These are phyloP conservation scores for Polyporus arcularius DNA, from an alignment of 768 basidiomycete species.

Conservation along the genomic window DNA sequence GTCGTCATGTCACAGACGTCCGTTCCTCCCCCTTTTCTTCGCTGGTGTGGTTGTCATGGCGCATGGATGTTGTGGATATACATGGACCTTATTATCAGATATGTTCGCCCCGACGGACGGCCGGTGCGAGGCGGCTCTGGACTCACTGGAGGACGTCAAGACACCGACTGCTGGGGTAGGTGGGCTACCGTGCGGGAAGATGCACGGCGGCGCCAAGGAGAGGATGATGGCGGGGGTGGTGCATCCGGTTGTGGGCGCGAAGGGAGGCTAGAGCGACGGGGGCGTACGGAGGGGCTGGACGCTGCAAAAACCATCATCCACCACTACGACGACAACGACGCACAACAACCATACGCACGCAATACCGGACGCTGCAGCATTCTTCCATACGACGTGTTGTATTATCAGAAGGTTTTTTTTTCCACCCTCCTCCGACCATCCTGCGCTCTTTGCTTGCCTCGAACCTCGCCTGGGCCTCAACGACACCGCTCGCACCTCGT, in stretches of 20 bases:
- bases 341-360: slow-evolving; percentile 13
- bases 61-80: slow-evolving; percentile 18
- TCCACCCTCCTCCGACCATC: background rate
- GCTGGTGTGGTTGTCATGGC: slow-evolving; percentile 13
- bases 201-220: background rate
- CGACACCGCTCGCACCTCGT: background rate
- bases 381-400: slow-evolving; percentile 17
- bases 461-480: background rate
- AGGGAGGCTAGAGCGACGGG: background rate
- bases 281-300: slow-evolving; percentile 5
- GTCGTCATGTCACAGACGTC: slow-evolving; percentile 16
- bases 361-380: slow-evolving; percentile 13
- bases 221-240: background rate
- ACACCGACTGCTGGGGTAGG: slow-evolving; percentile 12
- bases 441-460: background rate
- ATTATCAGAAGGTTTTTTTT: slow-evolving; percentile 12
- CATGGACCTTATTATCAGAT: slow-evolving; percentile 20
- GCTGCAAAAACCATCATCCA: slow-evolving; percentile 14
- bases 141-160: slow-evolving; percentile 14
- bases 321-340: slow-evolving; percentile 7
- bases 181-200: slow-evolving; percentile 1
- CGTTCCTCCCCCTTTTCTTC: slow-evolving; percentile 16
- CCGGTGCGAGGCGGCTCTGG: slow-evolving; percentile 7
- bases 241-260: background rate
- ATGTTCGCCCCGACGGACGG: slow-evolving; percentile 9